Evolutionary conservation across 495 filamentous ascomycete genomes (phyloP).

Genomic region (Neurospora pannonica): DNA sequence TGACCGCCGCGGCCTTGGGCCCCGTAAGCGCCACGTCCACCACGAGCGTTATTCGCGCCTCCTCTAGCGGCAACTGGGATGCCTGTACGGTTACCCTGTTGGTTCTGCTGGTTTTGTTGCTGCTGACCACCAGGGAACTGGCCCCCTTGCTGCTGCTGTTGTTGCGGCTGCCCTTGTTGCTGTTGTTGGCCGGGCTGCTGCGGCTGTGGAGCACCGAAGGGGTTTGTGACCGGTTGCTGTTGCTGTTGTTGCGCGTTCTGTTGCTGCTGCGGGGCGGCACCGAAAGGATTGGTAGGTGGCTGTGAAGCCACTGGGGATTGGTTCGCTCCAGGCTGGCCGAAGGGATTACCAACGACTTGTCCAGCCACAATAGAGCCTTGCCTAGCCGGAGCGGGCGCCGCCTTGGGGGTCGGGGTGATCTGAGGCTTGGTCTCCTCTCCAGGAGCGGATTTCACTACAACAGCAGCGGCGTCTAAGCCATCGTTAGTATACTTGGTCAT

Average conservation of each 20-base stretch:
- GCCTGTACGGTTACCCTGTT: not conserved
- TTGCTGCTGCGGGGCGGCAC: conserved; percentile 3
- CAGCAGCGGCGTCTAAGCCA: conserved; percentile 5
- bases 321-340: conserved; percentile 9
- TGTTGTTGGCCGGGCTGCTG: not conserved
- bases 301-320: not conserved
- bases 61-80: not conserved
- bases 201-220: not conserved
- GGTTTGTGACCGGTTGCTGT: not conserved
- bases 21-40: conserved; percentile 5
- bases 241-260: conserved; percentile 6
- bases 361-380: not conserved
- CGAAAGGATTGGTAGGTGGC: not conserved
- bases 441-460: conserved; percentile 5
- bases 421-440: conserved; percentile 15
- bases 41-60: conserved; percentile 2
- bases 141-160: not conserved
- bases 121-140: not conserved
- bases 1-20: conserved; percentile 15
- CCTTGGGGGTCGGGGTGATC: not conserved
- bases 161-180: not conserved
- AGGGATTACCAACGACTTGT: conserved; percentile 11
- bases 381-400: not conserved
- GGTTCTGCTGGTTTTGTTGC: conserved; percentile 7
- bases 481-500: conserved; percentile 11